A percentile compares a stretch with the other conserved stretches of the same genome.
These are phyloP conservation scores for Exophiala lecanii-corni DNA, from an alignment of 2,329 filamentous ascomycete species.

Conservation along the genomic window DNA sequence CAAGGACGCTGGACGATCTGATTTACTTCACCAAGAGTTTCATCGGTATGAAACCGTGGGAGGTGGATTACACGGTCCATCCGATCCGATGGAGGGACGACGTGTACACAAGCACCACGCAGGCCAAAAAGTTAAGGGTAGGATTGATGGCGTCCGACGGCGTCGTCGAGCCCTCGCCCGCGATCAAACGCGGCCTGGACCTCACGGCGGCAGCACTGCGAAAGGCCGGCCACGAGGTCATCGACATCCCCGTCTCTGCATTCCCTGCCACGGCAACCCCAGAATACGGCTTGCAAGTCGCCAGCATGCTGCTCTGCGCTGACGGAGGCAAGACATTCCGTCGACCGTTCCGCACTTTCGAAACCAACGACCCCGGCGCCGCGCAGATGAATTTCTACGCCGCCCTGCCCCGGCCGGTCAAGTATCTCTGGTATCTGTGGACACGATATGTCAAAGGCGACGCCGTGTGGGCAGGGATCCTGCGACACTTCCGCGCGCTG, in stretches of 20 bases:
- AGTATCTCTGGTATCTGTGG: conserved; percentile 84
- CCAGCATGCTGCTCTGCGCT: conserved; percentile 73
- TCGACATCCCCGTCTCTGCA: conserved; percentile 46
- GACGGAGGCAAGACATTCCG: conserved; percentile 79
- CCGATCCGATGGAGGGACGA: conserved; percentile 73
- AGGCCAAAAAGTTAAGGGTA: conserved; percentile 62
- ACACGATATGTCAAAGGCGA: conserved; percentile 79
- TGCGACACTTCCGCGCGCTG: conserved; percentile 70
- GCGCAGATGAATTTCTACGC: conserved; percentile 71
- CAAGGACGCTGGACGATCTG: conserved; percentile 75
- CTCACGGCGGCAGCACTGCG: conserved; percentile 65
- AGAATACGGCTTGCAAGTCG: conserved; percentile 70
- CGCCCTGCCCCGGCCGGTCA: conserved; percentile 65
- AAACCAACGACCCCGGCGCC: conserved; percentile 75
- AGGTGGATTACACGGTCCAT: conserved; percentile 79
- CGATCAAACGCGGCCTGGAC: conserved; percentile 71
- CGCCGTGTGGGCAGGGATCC: conserved; percentile 69
- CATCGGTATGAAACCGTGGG: conserved; percentile 80
- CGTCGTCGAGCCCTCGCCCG: conserved; percentile 81
- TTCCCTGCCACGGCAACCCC: conserved; percentile 70
- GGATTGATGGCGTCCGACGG: conserved; percentile 74
- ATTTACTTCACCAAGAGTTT: conserved; percentile 77
- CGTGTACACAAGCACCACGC: conserved; percentile 54
- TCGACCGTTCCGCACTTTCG: conserved; percentile 69
- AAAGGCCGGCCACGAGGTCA: conserved; percentile 69